Evolutionary conservation across 164 flowering plant species (phyloP), one percentile per base, ranked within the genome.

Genomic region (Litsea cubeba): DNA sequence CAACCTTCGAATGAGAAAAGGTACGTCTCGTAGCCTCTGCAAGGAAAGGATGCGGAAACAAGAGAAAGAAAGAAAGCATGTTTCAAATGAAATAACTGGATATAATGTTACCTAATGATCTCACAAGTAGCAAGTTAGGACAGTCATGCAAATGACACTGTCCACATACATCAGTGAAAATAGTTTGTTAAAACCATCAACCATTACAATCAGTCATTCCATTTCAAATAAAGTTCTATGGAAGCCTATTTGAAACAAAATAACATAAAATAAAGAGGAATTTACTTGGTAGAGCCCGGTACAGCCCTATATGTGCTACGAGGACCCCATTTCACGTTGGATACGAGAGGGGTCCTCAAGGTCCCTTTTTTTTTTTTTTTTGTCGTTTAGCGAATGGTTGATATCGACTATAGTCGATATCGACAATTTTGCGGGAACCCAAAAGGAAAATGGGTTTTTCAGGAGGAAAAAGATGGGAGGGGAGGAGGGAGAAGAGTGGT

Each of bases 1-100:
- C 82, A 94, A 74, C 83, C 98, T 89, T 74, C 87, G 79, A 0
- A 91, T 80, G 51, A 90, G 82, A 82, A 94, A 92, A n/a, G 97
- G 98, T 77, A 94, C 87, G 79, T 94, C 98, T 73, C 84, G 88
- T 85, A 90, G 22, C 79, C 89, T 87, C 98, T 92, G 89, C 54
- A 32, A 12, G 68, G 76, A 75, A 64, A 82, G 60, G 68, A 72
- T 20, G 66, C 68, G 67, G 50, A 28, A 15, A 3, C 14, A 57
- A 18, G 3, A 17, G 20, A 62, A 15, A 28, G 12, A 17, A 12
- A 28, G 3, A 66, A 15, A 15, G 28, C 50, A 77, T 50, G 23
- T 60, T 32, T 65, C 62, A 35, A 40, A 23, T n/a, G 22, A 20
- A 26, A 68, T 5, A 30, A 12, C 46, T 30, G 28, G 8, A 32